These are phyloP conservation scores for Salix suchowensis DNA, from an alignment of 345 rosid genomes.

Conservation along the genomic window DNA sequence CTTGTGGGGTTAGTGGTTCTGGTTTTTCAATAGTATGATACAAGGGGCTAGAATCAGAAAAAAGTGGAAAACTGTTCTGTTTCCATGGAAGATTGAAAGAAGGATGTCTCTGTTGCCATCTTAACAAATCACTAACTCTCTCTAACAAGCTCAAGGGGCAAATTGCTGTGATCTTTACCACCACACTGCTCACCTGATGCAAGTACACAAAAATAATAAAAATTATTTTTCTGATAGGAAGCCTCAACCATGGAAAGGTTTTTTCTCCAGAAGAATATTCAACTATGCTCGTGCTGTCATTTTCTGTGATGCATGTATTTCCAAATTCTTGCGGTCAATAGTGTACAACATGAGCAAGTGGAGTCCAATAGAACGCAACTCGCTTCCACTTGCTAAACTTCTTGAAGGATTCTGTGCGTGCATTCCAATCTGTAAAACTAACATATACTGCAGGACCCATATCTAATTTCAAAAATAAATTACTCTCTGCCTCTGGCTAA, in stretches of 20 bases:
- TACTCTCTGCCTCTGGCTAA: too few species aligned
- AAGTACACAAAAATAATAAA: neutral
- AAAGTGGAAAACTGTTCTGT: slow-evolving; percentile 49
- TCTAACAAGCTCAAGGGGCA: slow-evolving; percentile 59
- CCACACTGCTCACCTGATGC: slow-evolving; percentile 67
- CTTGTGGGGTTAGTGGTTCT: slow-evolving; percentile 52
- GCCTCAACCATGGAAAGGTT: neutral
- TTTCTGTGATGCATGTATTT: neutral
- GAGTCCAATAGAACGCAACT: neutral
- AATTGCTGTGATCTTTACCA: slow-evolving; percentile 70
- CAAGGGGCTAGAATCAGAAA: slow-evolving; percentile 63
- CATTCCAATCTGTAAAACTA: neutral
- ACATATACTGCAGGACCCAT: neutral
- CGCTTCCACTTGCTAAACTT: neutral
- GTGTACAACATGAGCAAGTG: neutral
- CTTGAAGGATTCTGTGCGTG: neutral
- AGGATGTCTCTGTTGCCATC: slow-evolving; percentile 72
- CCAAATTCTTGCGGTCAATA: neutral
- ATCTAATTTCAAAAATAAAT: neutral
- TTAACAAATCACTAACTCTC: slow-evolving; percentile 64
- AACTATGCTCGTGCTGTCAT: neutral
- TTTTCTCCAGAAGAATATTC: neutral
- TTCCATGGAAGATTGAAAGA: slow-evolving; percentile 74
- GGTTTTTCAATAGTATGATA: slow-evolving; percentile 68
- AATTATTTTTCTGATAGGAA: neutral